Base-by-base conservation (phyloP, 345 rosid species). In the Eucalyptus tenuipes region DNA sequence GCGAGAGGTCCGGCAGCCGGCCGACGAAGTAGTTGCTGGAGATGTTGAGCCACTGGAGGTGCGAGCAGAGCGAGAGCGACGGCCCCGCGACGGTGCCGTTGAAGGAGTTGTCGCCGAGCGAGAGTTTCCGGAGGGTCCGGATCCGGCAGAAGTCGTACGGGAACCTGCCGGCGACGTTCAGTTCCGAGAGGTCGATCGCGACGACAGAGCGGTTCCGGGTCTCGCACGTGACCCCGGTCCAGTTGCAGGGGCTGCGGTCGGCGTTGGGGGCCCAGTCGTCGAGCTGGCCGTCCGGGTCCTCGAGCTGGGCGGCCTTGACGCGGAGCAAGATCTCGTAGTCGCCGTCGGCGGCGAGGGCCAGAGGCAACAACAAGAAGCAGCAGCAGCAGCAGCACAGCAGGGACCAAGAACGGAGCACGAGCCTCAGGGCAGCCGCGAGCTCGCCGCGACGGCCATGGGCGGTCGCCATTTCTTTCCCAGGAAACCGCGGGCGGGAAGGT, bases 171-270 rank as follows among this genome's bases (percentile, higher is more conserved):
- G 90, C 52, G 61, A 96, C 15, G 85, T 89, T 89, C 25, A 92
- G 88, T 11, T 45, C 90, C 47, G 95, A 64, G 52, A 96, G 89
- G 90, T 96, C 93, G 49, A 96, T 86, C 7, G 94, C 87, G 14
- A 93, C 85, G 85, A 96, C 96, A 13, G 93, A 44, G 18, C 61
- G 85, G 85, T 90, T 94, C 4, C 33, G 90, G 82, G 84, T 0
- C 22, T 92, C 92, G 89, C 98, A 96, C 55, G 91, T 71, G 52
- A 95, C 87, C 88, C 98, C 99, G 5, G 94, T 91, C 97, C 98
- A 96, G 53, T 94, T 92, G 90, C 98, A 96, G 3, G 95, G 94
- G 75, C 61, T 92, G 29, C 33, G 92, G 49, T 87, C 91, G 66
- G 90, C 42, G 53, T 59, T 88, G 42, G 89, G 42, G 88, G 90